Percentiles rank a stretch among this genome's conserved stretches.
Evolutionary conservation across 2,329 filamentous ascomycete genomes (phyloP).

Genomic region (Magnaporthiopsis rhizophila): DNA sequence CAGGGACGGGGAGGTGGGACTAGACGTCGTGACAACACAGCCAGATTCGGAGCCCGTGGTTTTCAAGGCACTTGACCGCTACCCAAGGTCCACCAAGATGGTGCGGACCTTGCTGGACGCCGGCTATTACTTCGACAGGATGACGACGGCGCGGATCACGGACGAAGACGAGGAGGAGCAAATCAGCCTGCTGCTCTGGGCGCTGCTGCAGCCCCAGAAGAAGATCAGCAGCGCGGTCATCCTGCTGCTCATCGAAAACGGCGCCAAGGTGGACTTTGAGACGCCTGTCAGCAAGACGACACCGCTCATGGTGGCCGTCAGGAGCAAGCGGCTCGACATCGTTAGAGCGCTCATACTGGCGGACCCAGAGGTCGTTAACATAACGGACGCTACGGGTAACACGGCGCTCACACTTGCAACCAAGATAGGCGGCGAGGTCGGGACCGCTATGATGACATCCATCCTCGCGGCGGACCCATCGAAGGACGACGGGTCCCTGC

Average conservation of each 20-base stretch:
- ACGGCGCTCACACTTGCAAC: slow-evolving; percentile 55
- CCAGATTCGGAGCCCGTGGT: slow-evolving; percentile 38
- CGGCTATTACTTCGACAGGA: slow-evolving; percentile 53
- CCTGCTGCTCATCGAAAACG: slow-evolving; percentile 42
- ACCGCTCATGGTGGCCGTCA: slow-evolving; percentile 52
- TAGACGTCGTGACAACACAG: slow-evolving; percentile 42
- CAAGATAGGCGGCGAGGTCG: slow-evolving; percentile 42
- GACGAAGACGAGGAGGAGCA: slow-evolving; percentile 41
- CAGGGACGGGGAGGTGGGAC: slow-evolving; percentile 33
- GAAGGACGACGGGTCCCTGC: slow-evolving; percentile 57
- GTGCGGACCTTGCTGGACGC: slow-evolving; percentile 44
- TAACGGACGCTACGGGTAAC: slow-evolving; percentile 46
- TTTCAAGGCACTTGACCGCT: slow-evolving; percentile 43
- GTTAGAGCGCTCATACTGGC: slow-evolving; percentile 48
- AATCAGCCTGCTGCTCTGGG: slow-evolving; percentile 52
- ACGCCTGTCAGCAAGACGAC: slow-evolving; percentile 44
- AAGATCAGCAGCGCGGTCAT: slow-evolving; percentile 51
- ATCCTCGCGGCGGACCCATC: slow-evolving; percentile 48
- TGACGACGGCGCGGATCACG: slow-evolving; percentile 33
- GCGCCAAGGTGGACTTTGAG: slow-evolving; percentile 50
- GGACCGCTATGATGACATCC: slow-evolving; percentile 44
- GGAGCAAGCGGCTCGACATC: slow-evolving; percentile 45
- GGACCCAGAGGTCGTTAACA: slow-evolving; percentile 48
- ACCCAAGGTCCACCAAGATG: slow-evolving; percentile 46
- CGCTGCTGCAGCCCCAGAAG: slow-evolving; percentile 55